These are phyloP conservation scores for Sicyos baderoa DNA, from an alignment of 306 rosid genomes.

Conservation along the genomic window DNA sequence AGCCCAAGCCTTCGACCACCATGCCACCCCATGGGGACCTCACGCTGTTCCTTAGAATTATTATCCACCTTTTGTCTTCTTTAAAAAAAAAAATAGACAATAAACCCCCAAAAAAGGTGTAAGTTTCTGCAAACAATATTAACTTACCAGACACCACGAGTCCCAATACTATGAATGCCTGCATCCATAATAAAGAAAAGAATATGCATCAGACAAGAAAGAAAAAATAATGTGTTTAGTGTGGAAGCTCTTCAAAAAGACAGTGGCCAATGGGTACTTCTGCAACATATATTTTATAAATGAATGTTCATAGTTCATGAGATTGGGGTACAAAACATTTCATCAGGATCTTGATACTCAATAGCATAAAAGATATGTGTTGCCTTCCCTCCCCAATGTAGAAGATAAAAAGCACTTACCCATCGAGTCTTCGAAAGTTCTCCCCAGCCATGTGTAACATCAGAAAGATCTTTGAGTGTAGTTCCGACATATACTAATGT, in stretches of 20 bases:
- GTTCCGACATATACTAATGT: constrained; percentile 48
- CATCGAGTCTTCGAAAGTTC: constrained; percentile 43
- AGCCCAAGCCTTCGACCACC: too few species aligned
- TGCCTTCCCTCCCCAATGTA: constrained; percentile 5
- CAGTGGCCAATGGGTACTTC: constrained; percentile 1
- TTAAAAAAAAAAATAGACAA: background rate
- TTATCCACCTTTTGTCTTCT: background rate
- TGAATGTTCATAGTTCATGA: background rate
- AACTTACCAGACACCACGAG: constrained; percentile 50
- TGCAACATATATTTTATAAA: background rate
- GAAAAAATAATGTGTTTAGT: background rate
- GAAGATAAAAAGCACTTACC: constrained; percentile 30
- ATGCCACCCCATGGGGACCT: too few species aligned
- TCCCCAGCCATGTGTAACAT: constrained; percentile 48
- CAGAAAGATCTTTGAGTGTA: constrained; percentile 55
- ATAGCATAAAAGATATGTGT: background rate
- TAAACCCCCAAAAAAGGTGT: background rate
- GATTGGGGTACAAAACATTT: background rate
- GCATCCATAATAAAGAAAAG: constrained; percentile 28
- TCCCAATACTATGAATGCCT: constrained; percentile 36
- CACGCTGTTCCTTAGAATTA: background rate
- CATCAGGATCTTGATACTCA: background rate
- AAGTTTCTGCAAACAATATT: background rate
- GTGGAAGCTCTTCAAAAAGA: background rate
- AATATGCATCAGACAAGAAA: background rate